Base-by-base conservation (phyloP, 2,329 filamentous ascomycete genomes). In the Neofusicoccum laricinum region DNA sequence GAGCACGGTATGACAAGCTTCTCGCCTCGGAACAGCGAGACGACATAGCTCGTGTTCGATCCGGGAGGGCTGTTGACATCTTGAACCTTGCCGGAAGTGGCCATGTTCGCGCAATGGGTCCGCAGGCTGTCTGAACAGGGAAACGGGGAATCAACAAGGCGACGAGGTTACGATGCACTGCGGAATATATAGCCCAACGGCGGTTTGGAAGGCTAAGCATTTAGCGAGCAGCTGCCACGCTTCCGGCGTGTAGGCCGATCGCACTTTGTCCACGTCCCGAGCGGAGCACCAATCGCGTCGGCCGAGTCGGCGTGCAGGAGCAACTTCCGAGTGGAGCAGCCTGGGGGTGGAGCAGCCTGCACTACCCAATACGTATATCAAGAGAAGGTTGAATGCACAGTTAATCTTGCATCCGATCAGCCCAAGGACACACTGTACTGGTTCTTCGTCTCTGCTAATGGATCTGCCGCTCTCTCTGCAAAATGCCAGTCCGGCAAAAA, bases 1-100 rank as follows among this genome's bases (percentile, higher is more conserved):
- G 81, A 83, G 0, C 82, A 80, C 1, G 83, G 83, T 53, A 85
- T 83, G 5, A 80, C 81, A 63, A 85, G 73, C 48, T 80, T 78
- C 68, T 85, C 83, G 40, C 83, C 83, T 58, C 83, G 81, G 15
- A 83, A 73, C 65, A 82, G 81, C 53, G 77, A 75, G 61, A 84
- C 51, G 17, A 55, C 51, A 40, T 55, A 55, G 36, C 51, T 55
- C 12, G 34, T 55, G 10, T 14, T 14, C 19, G 36, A 11, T 3
- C 51, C 51, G 1, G 51, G 51, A 30, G 51, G 51, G n/a, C 51
- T 41, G 19, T 55, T 34, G 34, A 55, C 36, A 40, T 55, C 51
- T 14, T 17, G 51, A 25, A 55, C 30, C 36, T n/a, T 41, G 10
- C 34, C 51, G 12, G 51, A n/a, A 38, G 36, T 36, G 4, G 34